Base-by-base conservation (phyloP, 805 yeast genomes). In the Candida coleopterorum region DNA sequence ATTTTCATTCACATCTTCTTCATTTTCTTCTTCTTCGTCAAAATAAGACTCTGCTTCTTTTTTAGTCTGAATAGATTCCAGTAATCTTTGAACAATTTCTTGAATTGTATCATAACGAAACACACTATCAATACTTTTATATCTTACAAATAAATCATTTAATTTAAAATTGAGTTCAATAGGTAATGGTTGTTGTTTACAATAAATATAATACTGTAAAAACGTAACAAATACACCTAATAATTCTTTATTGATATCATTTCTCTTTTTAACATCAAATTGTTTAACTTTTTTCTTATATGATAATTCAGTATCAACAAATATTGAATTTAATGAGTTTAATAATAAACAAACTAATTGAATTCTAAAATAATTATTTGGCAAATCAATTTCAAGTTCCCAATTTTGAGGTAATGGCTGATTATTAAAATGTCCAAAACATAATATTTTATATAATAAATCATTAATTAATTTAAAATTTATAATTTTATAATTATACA, bases 361-460 rank as follows among this genome's bases (percentile, higher is more conserved):
- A 25, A 86, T 62, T 39, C 96, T 68, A 56, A 86, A 85, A 50
- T 79, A 85, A 48, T 85, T 79, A 46, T 78, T 73, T 0, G 81
- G 79, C 9, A 60, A 60, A 58, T 88, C 96, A n/a, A 71, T 35
- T 12, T 60, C 71, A 21, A 68, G 61, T 3, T 51, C 27, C 16
- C 60, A 64, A 6, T 72, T 70, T 8, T 50, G 56, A 1, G 94
- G 89, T n/a, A 57, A 47, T 3, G 70, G 71, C 34, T 70, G 70
- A 36, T 75, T 75, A 39, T 68, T 64, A 0, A 72, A 70, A 61
- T 85, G 81, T 0, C 95, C 95, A 54, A 62, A 74, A 28, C 80
- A 74, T 3, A 85, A 40, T 6, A 85, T 67, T 41, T 69, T 68
- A 56, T 70, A 81, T 10, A 80, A 43, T 3, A 81, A 52, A 29